These are phyloP conservation scores for Oenanthe sinensis DNA, from an alignment of 129 eudicot genomes.

Conservation along the genomic window DNA sequence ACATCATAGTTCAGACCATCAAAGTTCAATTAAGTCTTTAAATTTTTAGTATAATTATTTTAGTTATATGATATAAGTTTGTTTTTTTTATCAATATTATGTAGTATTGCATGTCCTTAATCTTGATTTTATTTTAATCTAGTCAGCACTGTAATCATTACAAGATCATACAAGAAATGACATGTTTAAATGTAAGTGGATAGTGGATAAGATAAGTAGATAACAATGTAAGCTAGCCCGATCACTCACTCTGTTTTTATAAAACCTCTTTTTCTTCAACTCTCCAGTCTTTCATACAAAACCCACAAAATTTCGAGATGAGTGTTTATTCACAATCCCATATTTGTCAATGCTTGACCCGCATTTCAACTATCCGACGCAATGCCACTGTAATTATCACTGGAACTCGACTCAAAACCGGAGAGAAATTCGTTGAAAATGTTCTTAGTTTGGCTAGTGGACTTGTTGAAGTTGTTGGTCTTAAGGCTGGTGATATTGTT, in stretches of 20 bases:
- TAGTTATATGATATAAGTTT: too few relatives aligned
- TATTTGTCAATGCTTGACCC: conserved; percentile 81
- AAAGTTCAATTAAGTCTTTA: too few relatives aligned
- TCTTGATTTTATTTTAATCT: too few relatives aligned
- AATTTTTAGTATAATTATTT: too few relatives aligned
- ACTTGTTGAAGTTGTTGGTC: conserved; percentile 38
- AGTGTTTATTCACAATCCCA: conserved; percentile 42
- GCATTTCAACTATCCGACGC: conserved; percentile 47
- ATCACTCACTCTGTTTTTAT: background rate
- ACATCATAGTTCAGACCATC: too few relatives aligned
- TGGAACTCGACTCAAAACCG: conserved; percentile 45
- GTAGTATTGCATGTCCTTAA: too few relatives aligned
- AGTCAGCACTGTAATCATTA: too few relatives aligned
- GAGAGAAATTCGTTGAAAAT: conserved; percentile 49
- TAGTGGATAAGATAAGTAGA: background rate
- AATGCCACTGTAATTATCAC: conserved; percentile 39
- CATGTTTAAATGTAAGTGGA: background rate
- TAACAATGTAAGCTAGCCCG: background rate
- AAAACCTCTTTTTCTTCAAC: background rate
- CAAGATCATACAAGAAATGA: too few relatives aligned
- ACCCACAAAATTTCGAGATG: conserved; percentile 14
- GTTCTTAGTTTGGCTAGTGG: conserved; percentile 57
- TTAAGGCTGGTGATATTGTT: conserved; percentile 58
- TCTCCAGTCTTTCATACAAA: background rate
- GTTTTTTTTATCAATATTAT: too few relatives aligned